Evolutionary conservation across 768 basidiomycete species (phyloP), one percentile per base, ranked within the genome.

Genomic region (Kwoniella heveanensis): DNA sequence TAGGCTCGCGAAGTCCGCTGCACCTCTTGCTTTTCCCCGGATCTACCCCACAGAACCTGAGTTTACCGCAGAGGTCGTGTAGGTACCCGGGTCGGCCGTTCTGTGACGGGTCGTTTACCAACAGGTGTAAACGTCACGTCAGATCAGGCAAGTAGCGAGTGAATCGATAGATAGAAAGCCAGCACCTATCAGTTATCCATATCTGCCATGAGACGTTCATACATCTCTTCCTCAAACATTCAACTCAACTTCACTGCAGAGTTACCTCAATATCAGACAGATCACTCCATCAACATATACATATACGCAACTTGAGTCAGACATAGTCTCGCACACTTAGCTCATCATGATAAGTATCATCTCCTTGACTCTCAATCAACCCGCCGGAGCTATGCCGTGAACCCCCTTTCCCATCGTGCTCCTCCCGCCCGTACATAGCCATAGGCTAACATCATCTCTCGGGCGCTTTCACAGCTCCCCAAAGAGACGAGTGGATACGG

Each of bases 401-500:
- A 6, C 6, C 27, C 39, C n/a, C 37, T 47, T 47, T 29, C n/a
- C 21, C 19, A 7, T 29, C 19, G 2, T 29, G 19, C 22, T 24
- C 10, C 1, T 25, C 21, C 52, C n/a, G 13, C 15, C 50, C 21
- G 39, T 44, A 8, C 39, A 10, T 22, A 29, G 12, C 9, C 52
- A 17, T 24, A 12, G 37, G 60, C 68, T 71, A 62, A 71, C 54
- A 52, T 27, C 26, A 30, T 27, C 54, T 57, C 26, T 54, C 47
- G 24, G 50, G 47, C 57, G 47, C 37, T 39, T 57, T 30, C 53
- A 90, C 90, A 87, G 88, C 77, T 88, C 88, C 74, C 88, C 91
- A 66, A 96, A 91, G 82, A 90, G 95, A 65, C 89, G 95, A 64
- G 94, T 96, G 80, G 95, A 98, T 81, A 97, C 93, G 53, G 96